Base-by-base conservation (phyloP, 1,139 yeast genomes). In the Debaryomyces sp. region DNA sequence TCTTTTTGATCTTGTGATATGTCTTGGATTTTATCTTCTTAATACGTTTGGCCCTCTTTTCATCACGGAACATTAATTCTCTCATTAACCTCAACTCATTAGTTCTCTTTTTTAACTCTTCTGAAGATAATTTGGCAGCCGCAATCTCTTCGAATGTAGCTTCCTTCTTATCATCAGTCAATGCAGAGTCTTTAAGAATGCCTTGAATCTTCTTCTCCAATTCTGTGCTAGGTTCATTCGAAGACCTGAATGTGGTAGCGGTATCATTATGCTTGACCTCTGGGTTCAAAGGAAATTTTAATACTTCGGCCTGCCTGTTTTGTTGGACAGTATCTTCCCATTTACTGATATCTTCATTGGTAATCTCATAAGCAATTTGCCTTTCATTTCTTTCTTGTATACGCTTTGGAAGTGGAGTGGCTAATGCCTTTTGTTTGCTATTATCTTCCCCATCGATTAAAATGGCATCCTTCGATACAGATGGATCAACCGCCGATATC, bases 51-150 rank as follows among this genome's bases (percentile, higher is more conserved):
- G 98, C 91, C 63, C 89, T 86, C 61, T 85, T 82, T 71, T 94
- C 97, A 61, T 94, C 97, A 62, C 98, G 81, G 70, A 91, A 94
- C 96, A 94, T 89, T 54, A 94, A 79, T 62, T 94, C 99, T 55
- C 99, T 81, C 97, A 91, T 91, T 61, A 87, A 70, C 58, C 98
- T 80, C 56, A 94, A 78, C 67, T 94, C 97, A 50, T 83, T 81
- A 12, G 96, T 87, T 55, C 96, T 81, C 62, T 85, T 82, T 52
- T 76, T 74, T 71, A 92, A 71, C 46, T 95, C 99, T 54, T 88
- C 96, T 24, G 87, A 81, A 0, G 95, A 78, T 65, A 94, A 69
- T 58, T 87, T 85, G 2, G 95, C 90, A n/a, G 87, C 81, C 12
- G 90, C 94, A 39, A 90, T 80, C 51, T 92, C 91, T 66, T 94